Evolutionary conservation across 1,284 basidiomycete genomes (phyloP).

Genomic region (Pseudozyma tsukubaensis): DNA sequence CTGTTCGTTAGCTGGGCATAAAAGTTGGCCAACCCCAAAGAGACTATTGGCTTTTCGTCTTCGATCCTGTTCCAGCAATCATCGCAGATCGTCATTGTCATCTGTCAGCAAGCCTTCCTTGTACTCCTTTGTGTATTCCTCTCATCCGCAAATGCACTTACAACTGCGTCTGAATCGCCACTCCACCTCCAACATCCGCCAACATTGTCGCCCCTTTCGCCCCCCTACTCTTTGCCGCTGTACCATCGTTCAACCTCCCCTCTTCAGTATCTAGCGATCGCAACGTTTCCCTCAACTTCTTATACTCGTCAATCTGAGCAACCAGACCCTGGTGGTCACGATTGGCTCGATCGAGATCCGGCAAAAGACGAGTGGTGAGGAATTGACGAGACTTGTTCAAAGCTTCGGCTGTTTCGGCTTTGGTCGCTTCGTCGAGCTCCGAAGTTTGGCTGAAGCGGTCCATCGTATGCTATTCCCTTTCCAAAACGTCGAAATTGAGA

Average conservation of each 20-base stretch:
- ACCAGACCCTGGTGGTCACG: constrained; percentile 32
- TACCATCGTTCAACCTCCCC: constrained; percentile 1
- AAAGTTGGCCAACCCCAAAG: constrained; percentile 43
- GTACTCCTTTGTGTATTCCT: neutral
- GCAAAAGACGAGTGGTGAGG: constrained; percentile 38
- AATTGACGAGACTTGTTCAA: constrained; percentile 42
- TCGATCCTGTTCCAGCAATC: constrained; percentile 6
- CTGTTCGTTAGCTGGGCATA: constrained; percentile 44
- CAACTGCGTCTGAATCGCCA: constrained; percentile 30
- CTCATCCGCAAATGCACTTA: constrained; percentile 1
- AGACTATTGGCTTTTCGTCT: constrained; percentile 41
- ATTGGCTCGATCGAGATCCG: constrained; percentile 45
- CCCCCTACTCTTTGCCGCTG: neutral
- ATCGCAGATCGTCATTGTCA: neutral
- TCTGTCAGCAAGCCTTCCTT: neutral
- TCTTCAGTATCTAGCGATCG: constrained; percentile 25
- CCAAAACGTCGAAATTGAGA: neutral
- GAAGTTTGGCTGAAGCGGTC: constrained; percentile 31
- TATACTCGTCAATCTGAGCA: constrained; percentile 41
- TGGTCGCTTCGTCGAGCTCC: constrained; percentile 46
- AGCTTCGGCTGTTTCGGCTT: constrained; percentile 37
- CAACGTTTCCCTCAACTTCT: constrained; percentile 32
- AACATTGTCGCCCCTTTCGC: constrained; percentile 8
- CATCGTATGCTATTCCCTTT: constrained; percentile 4
- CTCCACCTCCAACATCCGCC: constrained; percentile 33